Base-by-base conservation (phyloP, 305 asterid genomes). In the Plantago coronopus region DNA sequence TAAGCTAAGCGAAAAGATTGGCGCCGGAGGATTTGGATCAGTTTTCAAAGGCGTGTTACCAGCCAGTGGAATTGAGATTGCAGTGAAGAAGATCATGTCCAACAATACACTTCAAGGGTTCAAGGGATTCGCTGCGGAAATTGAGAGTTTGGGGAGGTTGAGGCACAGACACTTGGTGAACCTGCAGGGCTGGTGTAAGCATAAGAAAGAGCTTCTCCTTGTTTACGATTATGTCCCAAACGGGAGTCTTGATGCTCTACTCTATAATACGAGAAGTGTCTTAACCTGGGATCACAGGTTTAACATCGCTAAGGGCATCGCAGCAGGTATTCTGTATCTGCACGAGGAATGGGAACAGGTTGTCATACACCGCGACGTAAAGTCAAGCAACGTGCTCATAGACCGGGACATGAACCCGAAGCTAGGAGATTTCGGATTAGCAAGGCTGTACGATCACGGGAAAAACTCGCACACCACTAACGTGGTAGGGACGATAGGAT, bases 301-400 rank as follows among this genome's bases (percentile, higher is more conserved):
- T 67, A 76, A 76, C 48, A 73, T 88, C 18, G 17, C 83, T 62
- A 86, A 83, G 72, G 95, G 89, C 17, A 63, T 88, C 0, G 88
- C 87, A 0, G 76, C 84, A 0, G 95, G 95, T 56, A 74, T 88
- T 1, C 62, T 83, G 56, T 88, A 88, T 72, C 54, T 86, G 9
- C 96, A 88, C 16, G 96, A 88, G 60, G 96, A 86, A 54, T 88
- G 96, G 95, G 96, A 83, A 56, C 69, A 80, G 59, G 88, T 83
- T 0, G 95, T 88, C 68, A 78, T 88, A 22, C 96, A 86, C 56
- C 82, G 95, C 0, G 96, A 88, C 38, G 76, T 88, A 21, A 88
- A 88, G 58, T 79, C 91, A 2, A 81, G 95, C 74, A 88, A 88
- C 25, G 84, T 88, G 5, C 65, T 88, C 29, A 72, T 88, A 62